Evolutionary conservation across 2,329 filamentous ascomycete species (phyloP).

Genomic region (Colletotrichum sp.): DNA sequence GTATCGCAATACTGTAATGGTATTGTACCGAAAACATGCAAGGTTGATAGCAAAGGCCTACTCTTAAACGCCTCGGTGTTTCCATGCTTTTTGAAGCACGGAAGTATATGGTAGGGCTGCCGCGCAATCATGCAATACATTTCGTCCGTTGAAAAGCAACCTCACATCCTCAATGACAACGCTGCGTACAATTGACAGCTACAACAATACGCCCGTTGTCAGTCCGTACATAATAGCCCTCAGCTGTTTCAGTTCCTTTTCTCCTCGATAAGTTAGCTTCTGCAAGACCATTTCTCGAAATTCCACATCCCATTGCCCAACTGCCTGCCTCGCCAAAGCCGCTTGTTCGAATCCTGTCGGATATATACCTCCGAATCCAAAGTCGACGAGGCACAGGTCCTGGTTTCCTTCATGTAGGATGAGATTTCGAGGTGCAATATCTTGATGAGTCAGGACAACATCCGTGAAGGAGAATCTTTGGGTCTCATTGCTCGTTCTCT

Average conservation of each 20-base stretch:
- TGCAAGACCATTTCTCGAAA: background rate
- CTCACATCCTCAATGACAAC: rapidly evolving
- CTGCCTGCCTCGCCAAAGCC: background rate
- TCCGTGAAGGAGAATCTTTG: background rate
- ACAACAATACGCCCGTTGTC: background rate
- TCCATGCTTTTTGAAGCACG: rapidly evolving
- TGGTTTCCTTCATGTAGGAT: background rate
- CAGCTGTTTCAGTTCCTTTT: background rate
- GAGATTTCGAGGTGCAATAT: background rate
- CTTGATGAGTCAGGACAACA: background rate
- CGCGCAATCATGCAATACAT: background rate
- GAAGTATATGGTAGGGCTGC: rapidly evolving
- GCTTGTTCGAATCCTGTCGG: background rate
- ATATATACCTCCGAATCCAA: background rate
- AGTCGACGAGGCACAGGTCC: background rate
- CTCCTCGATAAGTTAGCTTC: background rate
- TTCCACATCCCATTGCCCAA: background rate
- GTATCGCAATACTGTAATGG: background rate
- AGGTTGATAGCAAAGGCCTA: too few species aligned
- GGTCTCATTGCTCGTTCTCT: rapidly evolving
- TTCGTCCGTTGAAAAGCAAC: background rate
- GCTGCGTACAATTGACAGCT: background rate
- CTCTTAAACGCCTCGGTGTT: background rate
- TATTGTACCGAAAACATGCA: background rate
- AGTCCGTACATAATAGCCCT: background rate